Evolutionary conservation across 768 basidiomycete genomes (phyloP).

Genomic region (Lentinula aciculospora): DNA sequence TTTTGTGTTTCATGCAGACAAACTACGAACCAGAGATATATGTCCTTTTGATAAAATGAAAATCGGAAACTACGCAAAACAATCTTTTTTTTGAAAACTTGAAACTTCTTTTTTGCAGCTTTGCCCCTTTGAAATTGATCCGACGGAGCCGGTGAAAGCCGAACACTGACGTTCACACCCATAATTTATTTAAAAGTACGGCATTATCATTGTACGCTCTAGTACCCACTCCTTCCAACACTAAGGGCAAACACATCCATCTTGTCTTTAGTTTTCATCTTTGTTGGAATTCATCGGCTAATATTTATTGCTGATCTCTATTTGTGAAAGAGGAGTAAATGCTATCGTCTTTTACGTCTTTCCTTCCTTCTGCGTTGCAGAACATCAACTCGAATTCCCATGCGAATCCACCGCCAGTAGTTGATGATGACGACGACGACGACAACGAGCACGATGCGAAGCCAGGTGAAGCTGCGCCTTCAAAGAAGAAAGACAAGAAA

Average conservation of each 20-base stretch:
- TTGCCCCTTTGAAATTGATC: not conserved
- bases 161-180: not conserved
- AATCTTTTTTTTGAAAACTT: too few species aligned
- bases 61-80: too few species aligned
- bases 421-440: slow-evolving; percentile 8
- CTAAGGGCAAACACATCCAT: not conserved
- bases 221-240: not conserved
- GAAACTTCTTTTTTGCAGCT: not conserved
- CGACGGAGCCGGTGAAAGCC: not conserved
- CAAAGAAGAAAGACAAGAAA: slow-evolving; percentile 9
- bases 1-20: too few species aligned
- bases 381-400: not conserved
- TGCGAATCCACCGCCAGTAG: slow-evolving; percentile 1
- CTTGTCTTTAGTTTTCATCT: not conserved
- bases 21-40: too few species aligned
- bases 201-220: not conserved
- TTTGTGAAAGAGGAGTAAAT: not conserved
- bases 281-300: not conserved
- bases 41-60: too few species aligned
- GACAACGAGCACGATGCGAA: not conserved
- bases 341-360: slow-evolving; percentile 9
- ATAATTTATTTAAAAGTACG: not conserved
- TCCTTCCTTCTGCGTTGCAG: slow-evolving; percentile 8
- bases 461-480: not conserved
- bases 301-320: not conserved